Conservation (phyloP, 495 filamentous ascomycete species). For the Choiromyces venosus region DNA sequence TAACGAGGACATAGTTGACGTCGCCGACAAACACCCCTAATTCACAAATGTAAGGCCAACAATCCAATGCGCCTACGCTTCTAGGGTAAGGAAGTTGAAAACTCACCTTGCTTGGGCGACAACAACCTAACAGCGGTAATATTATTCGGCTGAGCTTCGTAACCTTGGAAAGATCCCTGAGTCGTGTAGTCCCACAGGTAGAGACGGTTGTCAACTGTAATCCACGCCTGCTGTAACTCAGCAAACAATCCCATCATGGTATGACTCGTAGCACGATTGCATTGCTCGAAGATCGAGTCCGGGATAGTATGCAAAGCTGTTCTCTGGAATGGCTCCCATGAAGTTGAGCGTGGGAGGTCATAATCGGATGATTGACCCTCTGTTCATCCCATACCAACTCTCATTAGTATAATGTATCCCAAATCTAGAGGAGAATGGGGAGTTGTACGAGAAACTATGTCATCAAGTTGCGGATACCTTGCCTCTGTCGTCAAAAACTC, state of each 20-base stretch:
- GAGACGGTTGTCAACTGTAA: slow-evolving; percentile 86
- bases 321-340: slow-evolving; percentile 88
- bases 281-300: slow-evolving; percentile 79
- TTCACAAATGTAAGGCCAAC: slow-evolving; percentile 14
- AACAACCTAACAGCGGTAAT: slow-evolving; percentile 82
- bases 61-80: not conserved
- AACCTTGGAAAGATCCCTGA: slow-evolving; percentile 52
- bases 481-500: slow-evolving; percentile 65
- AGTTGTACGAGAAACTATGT: slow-evolving; percentile 77
- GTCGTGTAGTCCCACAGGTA: slow-evolving; percentile 95
- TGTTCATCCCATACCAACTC: slow-evolving; percentile 35
- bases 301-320: slow-evolving; percentile 77
- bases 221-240: slow-evolving; percentile 89
- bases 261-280: slow-evolving; percentile 73
- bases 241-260: slow-evolving; percentile 91
- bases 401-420: not conserved
- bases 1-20: slow-evolving; percentile 79
- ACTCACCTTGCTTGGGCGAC: slow-evolving; percentile 54
- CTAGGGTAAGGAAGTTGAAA: not conserved
- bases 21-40: slow-evolving; percentile 75
- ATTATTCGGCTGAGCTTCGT: slow-evolving; percentile 76
- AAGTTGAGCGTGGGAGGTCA: slow-evolving; percentile 58
- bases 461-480: slow-evolving; percentile 83
- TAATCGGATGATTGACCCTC: slow-evolving; percentile 90
- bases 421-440: slow-evolving; percentile 15